Evolutionary conservation across 164 flowering plant species (phyloP), one percentile per base, ranked within the genome.

Genomic region (grape (Vitis vinifera)): DNA sequence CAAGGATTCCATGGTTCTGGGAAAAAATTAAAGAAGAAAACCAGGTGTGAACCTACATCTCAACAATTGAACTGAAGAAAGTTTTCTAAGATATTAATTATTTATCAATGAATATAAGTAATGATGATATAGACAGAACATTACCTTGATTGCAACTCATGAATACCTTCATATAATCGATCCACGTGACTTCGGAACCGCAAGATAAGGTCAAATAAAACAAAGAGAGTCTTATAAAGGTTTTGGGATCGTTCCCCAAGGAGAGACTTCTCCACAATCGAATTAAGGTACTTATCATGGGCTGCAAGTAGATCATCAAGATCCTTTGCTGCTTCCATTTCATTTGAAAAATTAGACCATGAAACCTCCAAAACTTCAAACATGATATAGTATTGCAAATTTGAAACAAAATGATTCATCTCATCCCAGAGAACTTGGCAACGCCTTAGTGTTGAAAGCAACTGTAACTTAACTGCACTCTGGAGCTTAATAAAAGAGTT

Each of bases 301-400:
- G 99, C 99, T 19, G 83, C 89, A 69, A 93, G 94, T 31, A 96
- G 80, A 80, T 91, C 98, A 84, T 96, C 99, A 68, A 96, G 91
- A 81, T 96, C 98, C 76, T 86, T 87, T 51, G 97, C 91, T 50
- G 71, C 84, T 71, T 91, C 98, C 94, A 96, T 88, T 82, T 92
- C 98, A 69, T 83, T 79, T 14, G 80, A 88, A 66, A 96, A 86
- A 64, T 85, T 68, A 57, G 97, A 91, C 99, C 99, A 96, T 55
- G 99, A 96, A 14, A 89, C 97, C 83, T 96, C 99, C 82, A 96
- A 79, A 29, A 96, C 99, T 78, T 96, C 99, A 88, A 96, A 96
- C 99, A 96, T 96, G 17, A 96, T 96, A 77, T 96, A 96, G 67
- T 93, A 96, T 71, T 96, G 99, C 83, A 96, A 81, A 76, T 96